Conservation (phyloP, 129 eudicot species). For the Deinandra increscens region DNA sequence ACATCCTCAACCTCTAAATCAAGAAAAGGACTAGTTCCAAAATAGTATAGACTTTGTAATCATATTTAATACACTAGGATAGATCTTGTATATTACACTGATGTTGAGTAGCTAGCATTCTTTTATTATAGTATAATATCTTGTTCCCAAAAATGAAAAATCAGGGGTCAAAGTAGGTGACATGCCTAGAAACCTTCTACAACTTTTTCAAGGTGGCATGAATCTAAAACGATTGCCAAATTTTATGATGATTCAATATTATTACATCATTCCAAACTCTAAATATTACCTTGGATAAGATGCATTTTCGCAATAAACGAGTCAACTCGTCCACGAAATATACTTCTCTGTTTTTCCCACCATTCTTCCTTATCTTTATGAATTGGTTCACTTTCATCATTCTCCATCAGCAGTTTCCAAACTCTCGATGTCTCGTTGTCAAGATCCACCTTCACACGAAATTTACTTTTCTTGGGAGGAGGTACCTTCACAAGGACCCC, state of each 20-base stretch:
- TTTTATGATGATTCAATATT: not conserved
- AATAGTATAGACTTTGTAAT: too few relatives aligned
- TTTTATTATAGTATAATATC: not conserved
- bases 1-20: too few relatives aligned
- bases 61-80: too few relatives aligned
- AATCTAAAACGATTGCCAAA: not conserved
- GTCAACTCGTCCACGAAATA: constrained; percentile 33
- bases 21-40: too few relatives aligned
- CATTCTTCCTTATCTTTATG: constrained; percentile 43
- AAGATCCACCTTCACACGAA: constrained; percentile 37
- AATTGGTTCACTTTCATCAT: constrained; percentile 32
- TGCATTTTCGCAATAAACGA: constrained; percentile 47
- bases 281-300: constrained; percentile 52
- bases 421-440: constrained; percentile 45
- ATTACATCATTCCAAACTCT: constrained; percentile 16
- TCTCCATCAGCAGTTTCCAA: constrained; percentile 42
- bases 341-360: constrained; percentile 45
- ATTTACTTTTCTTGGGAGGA: constrained; percentile 35
- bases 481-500: constrained; percentile 25
- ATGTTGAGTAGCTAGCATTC: not conserved
- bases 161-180: not conserved
- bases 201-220: constrained; percentile 17
- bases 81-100: too few relatives aligned
- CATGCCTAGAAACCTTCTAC: too few relatives aligned
- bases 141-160: not conserved